Percentiles rank a stretch among this genome's conserved stretches.
These are phyloP conservation scores for Multifurca ochricompacta DNA, from an alignment of 768 basidiomycete species.

Conservation along the genomic window DNA sequence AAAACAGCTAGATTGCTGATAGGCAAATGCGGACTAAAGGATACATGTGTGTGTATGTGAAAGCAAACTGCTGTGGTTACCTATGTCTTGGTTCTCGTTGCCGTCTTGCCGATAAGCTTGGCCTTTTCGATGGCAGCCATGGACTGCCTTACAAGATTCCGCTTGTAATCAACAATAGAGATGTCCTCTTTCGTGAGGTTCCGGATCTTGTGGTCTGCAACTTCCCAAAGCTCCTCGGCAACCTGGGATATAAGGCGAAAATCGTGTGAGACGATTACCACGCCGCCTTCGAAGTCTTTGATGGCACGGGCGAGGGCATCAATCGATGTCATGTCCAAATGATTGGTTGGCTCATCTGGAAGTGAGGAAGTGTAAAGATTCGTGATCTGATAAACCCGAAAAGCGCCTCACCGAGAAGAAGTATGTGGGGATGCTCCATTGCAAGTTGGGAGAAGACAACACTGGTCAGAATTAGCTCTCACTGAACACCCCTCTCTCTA, in stretches of 20 bases:
- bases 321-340: conserved; percentile 97
- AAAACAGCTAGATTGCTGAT: not conserved
- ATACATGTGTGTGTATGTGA: conserved; percentile 6
- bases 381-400: not conserved
- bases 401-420: conserved; percentile 59
- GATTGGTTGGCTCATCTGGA: conserved; percentile 89
- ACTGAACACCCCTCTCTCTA: not conserved
- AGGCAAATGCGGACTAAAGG: conserved; percentile 4
- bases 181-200: conserved; percentile 90
- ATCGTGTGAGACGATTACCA: conserved; percentile 99
- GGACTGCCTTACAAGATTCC: conserved; percentile 74
- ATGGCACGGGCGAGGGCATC: conserved; percentile 93
- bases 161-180: conserved; percentile 91
- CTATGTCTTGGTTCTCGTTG: conserved; percentile 61
- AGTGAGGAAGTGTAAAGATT: not conserved
- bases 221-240: conserved; percentile 98
- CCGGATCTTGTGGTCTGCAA: conserved; percentile 85
- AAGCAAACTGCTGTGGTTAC: not conserved
- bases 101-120: conserved; percentile 82
- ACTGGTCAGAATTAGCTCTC: conserved; percentile 31
- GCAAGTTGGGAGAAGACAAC: conserved; percentile 95
- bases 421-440: conserved; percentile 96
- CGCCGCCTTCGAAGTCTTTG: conserved; percentile 95
- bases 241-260: conserved; percentile 99
- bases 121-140: conserved; percentile 86